Evolutionary conservation across 176 grass and related monocot genomes (phyloP).

Genomic region (Puya raimondii): DNA sequence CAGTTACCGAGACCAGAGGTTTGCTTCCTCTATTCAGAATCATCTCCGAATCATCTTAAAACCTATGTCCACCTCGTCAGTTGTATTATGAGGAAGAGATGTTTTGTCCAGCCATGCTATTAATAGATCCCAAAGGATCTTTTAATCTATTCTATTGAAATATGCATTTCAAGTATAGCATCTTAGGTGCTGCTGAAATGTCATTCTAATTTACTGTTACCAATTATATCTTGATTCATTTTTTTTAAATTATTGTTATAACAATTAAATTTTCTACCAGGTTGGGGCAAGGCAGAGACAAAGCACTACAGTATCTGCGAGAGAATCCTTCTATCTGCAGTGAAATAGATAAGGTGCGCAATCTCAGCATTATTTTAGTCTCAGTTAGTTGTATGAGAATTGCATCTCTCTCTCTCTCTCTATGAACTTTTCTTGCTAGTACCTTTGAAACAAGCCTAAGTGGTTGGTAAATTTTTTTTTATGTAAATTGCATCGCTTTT

Average conservation of each 20-base stretch:
- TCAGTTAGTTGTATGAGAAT: neutral
- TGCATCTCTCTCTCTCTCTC: neutral
- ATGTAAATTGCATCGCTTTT: neutral
- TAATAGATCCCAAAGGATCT: neutral
- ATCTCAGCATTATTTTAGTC: neutral
- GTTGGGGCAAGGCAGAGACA: constrained; percentile 87
- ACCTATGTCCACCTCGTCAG: no score
- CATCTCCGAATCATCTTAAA: neutral
- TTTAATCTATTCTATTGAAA: neutral
- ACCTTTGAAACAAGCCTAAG: neutral
- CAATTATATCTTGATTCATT: neutral
- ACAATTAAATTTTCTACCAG: constrained; percentile 23
- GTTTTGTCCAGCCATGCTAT: neutral
- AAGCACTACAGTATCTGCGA: constrained; percentile 73
- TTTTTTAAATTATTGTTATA: neutral
- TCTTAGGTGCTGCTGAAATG: neutral
- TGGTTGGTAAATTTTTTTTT: neutral
- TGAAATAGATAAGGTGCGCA: constrained; percentile 88
- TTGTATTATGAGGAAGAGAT: no score
- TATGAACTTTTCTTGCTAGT: no score
- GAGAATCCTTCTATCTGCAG: constrained; percentile 50
- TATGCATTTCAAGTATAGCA: neutral
- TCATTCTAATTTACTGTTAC: neutral
- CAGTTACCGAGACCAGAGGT: constrained; percentile 85
- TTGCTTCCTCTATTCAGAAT: constrained; percentile 17